A percentile compares a stretch with the other conserved stretches of the same genome.
Conservation (phyloP, 2,329 filamentous ascomycete genomes). For the Aspergillus pseudonomiae region DNA sequence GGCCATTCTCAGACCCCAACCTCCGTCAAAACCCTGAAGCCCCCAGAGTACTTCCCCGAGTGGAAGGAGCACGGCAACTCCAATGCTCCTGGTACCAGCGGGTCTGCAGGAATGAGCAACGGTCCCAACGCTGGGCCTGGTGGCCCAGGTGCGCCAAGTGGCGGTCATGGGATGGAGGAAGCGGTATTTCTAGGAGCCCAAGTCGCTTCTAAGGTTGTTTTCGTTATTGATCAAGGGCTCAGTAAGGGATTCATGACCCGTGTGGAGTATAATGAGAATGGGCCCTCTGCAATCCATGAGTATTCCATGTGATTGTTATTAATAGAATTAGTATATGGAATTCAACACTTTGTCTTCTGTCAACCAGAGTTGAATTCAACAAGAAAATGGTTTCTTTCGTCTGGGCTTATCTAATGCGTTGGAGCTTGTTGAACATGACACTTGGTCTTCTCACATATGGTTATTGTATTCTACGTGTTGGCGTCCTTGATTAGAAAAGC, state of each 20-base stretch:
- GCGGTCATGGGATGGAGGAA: conserved; percentile 68
- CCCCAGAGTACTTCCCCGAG: conserved; percentile 85
- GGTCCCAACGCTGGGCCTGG: conserved; percentile 38
- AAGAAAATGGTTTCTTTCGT: neutral
- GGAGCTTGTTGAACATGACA: neutral
- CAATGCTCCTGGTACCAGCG: conserved; percentile 36
- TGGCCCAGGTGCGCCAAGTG: conserved; percentile 26
- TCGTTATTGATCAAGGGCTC: conserved; percentile 67
- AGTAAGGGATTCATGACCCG: conserved; percentile 71
- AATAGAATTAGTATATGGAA: conserved; percentile 9
- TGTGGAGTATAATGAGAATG: conserved; percentile 69
- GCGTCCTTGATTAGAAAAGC: conserved; percentile 27
- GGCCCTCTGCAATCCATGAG: conserved; percentile 66
- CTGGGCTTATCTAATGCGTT: conserved; percentile 1
- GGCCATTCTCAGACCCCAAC: conserved; percentile 77
- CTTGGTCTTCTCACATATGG: conserved; percentile 9
- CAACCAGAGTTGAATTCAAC: conserved; percentile 11
- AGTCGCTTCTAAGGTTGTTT: conserved; percentile 77
- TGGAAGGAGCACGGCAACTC: conserved; percentile 72
- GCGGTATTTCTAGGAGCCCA: conserved; percentile 84
- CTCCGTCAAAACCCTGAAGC: conserved; percentile 74
- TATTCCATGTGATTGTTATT: conserved; percentile 40
- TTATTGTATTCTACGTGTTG: conserved; percentile 27
- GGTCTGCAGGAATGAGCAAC: conserved; percentile 18
- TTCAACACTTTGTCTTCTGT: conserved; percentile 11